Base-by-base conservation (phyloP, 2,329 filamentous ascomycete genomes). In the Trichoderma koningii region DNA sequence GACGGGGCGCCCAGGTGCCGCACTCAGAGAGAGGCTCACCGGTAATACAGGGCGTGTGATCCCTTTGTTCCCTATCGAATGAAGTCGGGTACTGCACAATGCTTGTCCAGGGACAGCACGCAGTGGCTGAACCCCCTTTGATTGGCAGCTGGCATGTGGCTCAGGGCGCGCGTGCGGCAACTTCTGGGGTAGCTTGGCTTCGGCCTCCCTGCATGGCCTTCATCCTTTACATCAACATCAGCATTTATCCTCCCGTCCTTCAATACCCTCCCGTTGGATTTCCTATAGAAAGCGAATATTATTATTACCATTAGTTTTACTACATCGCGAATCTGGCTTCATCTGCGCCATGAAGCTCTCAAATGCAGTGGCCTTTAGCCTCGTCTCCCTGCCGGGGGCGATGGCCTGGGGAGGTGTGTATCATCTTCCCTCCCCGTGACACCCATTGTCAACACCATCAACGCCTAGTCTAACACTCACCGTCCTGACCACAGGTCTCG, bases 401-500 rank as follows among this genome's bases (percentile, higher is more conserved):
- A 68, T 72, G 50, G 79, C 78, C 60, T 81, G 79, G 79, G 79
- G 79, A 66, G 76, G 79, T 80, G 75, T 55, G 78, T 74, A 38
- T 61, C 42, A 26, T n/a, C 38, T 51, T 23, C 17, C 17, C 30
- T 15, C 23, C 30, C n/a, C 26, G 59, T 62, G 59, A 53, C 41
- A 19, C 55, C 23, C 42, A 17, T 44, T 23, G 42, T 30, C 44
- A 19, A 50, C 23, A 42, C 19, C 28, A 34, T 65, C 66, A 21
- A 21, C 38, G 38, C 30, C 30, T 4, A 23, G 7, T 51, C 53
- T 64, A 38, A 66, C 61, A 59, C 14, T 23, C 19, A n/a, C 6
- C 7, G 2, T 51, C 48, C 61, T 61, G 26, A 26, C 2, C 26
- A 19, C 66, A 86, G 84, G 83, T 67, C 80, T 89, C 63, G 87